Evolutionary conservation across 2,329 filamentous ascomycete genomes (phyloP), one percentile per base, ranked within the genome.

Genomic region (Colletotrichum scovillei): DNA sequence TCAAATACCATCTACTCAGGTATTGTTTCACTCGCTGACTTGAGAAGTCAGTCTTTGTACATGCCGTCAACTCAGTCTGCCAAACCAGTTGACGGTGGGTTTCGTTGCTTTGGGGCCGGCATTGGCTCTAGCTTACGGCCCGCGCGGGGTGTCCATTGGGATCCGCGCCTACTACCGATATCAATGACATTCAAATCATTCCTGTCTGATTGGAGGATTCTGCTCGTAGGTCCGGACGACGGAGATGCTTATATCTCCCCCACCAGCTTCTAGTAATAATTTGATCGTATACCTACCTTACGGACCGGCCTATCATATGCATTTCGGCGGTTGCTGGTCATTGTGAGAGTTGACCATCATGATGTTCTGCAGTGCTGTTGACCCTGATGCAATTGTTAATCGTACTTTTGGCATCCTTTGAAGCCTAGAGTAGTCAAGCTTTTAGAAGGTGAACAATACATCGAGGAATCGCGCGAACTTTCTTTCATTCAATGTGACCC

Each of bases 241-340:
- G 69, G 69, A 72, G 57, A 73, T 63, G 67, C 16, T 66, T 9
- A 49, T 38, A 57, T 12, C 52, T 56, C 52, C 49, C 49, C 49
- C 26, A 26, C 8, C 62, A 30, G 24, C 28, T 38, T 14, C 46
- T 11, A 32, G 30, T 32, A 32, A 32, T 9, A 32, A 32, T 32
- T 32, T 9, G 30, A 32, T 32, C 2, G 30, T 9, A 32, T 32
- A 11, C 30, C 30, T 32, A 32, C 42, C 19, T 49, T 22, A 19
- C 19, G 11, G 42, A 49, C 4, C n/a, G 42, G 19, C 42, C 42
- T 49, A 49, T 22, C 42, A 49, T 49, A 49, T 11, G 42, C 42
- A 49, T 8, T 22, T 22, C 8, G 19, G 11, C 6, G 7, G 42
- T 49, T 49, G 19, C 9, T 49, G 42, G 42, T 22, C 4, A 19